phyloP scores from a whole-genome alignment of 176 grass and related monocot genomes.

The Musa troglodytarum region DNA sequence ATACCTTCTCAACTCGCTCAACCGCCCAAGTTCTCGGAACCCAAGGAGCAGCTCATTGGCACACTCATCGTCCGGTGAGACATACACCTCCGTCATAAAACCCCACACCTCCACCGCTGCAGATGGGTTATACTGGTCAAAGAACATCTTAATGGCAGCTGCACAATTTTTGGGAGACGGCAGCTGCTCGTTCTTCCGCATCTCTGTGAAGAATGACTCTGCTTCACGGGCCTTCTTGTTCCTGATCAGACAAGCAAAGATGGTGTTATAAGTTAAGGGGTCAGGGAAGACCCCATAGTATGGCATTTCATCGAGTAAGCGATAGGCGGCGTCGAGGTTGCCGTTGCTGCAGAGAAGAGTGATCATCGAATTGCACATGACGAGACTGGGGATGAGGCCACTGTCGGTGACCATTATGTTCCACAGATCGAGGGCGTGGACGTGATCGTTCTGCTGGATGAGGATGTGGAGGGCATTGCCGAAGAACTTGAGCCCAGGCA shows the following conservation, averaged over 20 bases:
- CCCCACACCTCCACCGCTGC: slow-evolving; percentile 54
- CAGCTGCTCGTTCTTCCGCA: slow-evolving; percentile 79
- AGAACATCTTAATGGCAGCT: slow-evolving; percentile 56
- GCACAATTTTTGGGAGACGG: slow-evolving; percentile 50
- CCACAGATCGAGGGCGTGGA: slow-evolving; percentile 34
- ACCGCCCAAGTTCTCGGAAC: slow-evolving; percentile 44
- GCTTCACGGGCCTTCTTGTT: slow-evolving; percentile 44
- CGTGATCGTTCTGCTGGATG: slow-evolving; percentile 25
- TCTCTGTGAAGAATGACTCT: slow-evolving; percentile 55
- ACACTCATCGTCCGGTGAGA: slow-evolving; percentile 42
- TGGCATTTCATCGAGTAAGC: slow-evolving; percentile 72
- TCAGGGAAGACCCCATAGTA: slow-evolving; percentile 61
- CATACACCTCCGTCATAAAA: slow-evolving; percentile 39
- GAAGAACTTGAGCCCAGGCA: slow-evolving; percentile 64
- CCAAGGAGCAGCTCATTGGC: slow-evolving; percentile 54
- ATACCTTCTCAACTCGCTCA: slow-evolving; percentile 38
- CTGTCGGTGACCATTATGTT: slow-evolving; percentile 54
- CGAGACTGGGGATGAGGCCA: slow-evolving; percentile 37
- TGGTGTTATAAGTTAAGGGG: slow-evolving; percentile 48
- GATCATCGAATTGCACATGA: slow-evolving; percentile 60
- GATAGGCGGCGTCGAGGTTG: slow-evolving; percentile 30
- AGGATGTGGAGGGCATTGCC: slow-evolving; percentile 30
- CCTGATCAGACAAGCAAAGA: slow-evolving; percentile 59
- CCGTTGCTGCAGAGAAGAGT: slow-evolving; percentile 35
- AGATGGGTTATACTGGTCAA: slow-evolving; percentile 50